A percentile compares a stretch with the other conserved stretches of the same genome.
These are phyloP conservation scores for Aspergillus sp. DNA, from an alignment of 2,329 filamentous ascomycete species.

Conservation along the genomic window DNA sequence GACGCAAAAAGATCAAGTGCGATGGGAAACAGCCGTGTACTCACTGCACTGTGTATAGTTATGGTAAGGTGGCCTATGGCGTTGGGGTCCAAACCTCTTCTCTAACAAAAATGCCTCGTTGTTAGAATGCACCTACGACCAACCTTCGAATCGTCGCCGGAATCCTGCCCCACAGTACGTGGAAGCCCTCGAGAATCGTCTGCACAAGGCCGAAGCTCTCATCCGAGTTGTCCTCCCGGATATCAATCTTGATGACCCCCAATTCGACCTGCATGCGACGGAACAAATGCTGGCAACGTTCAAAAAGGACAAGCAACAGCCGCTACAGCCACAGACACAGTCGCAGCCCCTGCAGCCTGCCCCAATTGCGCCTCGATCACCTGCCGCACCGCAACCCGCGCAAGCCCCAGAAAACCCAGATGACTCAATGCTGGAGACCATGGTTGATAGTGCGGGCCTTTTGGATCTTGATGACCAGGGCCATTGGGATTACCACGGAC, in stretches of 20 bases:
- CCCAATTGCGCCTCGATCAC: constrained; percentile 3
- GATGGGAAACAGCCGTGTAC: constrained; percentile 85
- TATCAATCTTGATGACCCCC: constrained; percentile 76
- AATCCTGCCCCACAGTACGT: constrained; percentile 92
- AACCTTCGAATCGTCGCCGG: constrained; percentile 82
- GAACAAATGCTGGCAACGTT: constrained; percentile 53
- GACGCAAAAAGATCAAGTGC: constrained; percentile 81
- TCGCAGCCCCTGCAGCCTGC: constrained; percentile 9
- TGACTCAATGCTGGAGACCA: constrained; percentile 76
- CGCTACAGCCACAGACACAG: constrained; percentile 5
- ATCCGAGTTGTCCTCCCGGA: constrained; percentile 75
- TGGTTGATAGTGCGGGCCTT: constrained; percentile 89
- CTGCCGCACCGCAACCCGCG: background rate
- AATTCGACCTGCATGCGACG: constrained; percentile 68
- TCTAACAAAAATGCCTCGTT: background rate
- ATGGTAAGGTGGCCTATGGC: constrained; percentile 57
- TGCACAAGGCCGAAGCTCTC: constrained; percentile 76
- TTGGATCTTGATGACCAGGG: constrained; percentile 87
- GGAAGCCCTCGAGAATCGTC: constrained; percentile 73
- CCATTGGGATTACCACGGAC: constrained; percentile 91
- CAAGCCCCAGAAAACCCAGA: constrained; percentile 30
- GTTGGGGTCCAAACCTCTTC: background rate
- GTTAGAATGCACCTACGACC: constrained; percentile 88
- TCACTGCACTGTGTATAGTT: constrained; percentile 96
- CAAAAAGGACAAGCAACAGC: constrained; percentile 29